Conservation (phyloP, 352 stramenopile species). For the Globisporangium recalcitrans region DNA sequence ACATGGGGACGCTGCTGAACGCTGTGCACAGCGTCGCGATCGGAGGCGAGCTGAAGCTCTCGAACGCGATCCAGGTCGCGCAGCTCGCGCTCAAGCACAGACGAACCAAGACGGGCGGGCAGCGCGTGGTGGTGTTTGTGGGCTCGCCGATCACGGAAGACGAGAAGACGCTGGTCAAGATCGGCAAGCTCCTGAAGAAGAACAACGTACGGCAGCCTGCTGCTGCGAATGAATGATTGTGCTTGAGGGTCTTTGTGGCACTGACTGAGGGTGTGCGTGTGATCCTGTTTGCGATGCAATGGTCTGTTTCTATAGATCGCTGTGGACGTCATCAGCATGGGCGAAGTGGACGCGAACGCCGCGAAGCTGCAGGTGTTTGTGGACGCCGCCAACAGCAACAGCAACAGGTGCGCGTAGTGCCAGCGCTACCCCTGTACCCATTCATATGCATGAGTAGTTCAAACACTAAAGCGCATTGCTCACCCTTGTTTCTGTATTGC, state of each 20-base stretch:
- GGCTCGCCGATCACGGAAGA: conserved; percentile 91
- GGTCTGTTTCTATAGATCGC: conserved; percentile 66
- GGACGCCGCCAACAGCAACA: conserved; percentile 92
- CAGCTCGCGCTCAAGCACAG: conserved; percentile 98
- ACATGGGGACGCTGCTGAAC: conserved; percentile 96
- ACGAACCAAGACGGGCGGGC: conserved; percentile 95
- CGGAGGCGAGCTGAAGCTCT: conserved; percentile 89
- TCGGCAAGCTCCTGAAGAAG: conserved; percentile 98
- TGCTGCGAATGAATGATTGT: neutral
- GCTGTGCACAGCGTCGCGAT: conserved; percentile 92
- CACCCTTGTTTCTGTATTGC: too few species aligned
- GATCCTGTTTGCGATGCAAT: neutral
- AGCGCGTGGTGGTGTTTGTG: conserved; percentile 96
- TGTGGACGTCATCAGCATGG: conserved; percentile 97
- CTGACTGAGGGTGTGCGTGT: neutral
- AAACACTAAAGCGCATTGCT: too few species aligned
- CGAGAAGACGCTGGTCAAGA: conserved; percentile 90
- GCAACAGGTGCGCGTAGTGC: conserved; percentile 51
- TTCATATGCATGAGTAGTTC: neutral
- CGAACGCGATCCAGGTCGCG: conserved; percentile 95
- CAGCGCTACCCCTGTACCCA: neutral
- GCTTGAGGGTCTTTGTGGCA: neutral
- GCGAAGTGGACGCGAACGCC: conserved; percentile 90
- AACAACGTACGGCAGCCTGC: conserved; percentile 85
- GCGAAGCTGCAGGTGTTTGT: conserved; percentile 88